Conservation (phyloP, 768 basidiomycete genomes). For the Phanerochaete sordida region DNA sequence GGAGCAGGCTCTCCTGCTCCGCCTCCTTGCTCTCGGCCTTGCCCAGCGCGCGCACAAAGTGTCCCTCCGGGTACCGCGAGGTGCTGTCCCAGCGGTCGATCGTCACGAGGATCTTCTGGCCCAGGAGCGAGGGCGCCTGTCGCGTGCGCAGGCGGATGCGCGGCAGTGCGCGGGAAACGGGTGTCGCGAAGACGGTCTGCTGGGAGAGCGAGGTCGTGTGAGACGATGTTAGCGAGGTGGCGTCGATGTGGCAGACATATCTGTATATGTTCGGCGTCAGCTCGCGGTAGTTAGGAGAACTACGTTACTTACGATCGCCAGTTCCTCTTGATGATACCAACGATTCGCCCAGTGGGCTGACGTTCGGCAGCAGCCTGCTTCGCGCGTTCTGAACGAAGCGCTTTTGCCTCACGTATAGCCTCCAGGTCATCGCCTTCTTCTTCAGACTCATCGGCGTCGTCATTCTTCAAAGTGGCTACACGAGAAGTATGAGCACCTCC, state of each 20-base stretch:
- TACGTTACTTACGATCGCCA: constrained; percentile 78
- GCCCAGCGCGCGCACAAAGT: constrained; percentile 91
- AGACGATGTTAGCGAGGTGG: constrained; percentile 77
- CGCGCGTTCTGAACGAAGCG: constrained; percentile 20
- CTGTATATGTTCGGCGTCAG: constrained; percentile 22
- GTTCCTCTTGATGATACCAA: constrained; percentile 91
- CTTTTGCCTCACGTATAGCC: constrained; percentile 27
- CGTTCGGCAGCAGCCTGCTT: constrained; percentile 44
- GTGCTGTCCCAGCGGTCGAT: constrained; percentile 90
- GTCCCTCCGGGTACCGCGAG: constrained; percentile 93
- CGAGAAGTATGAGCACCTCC: background rate
- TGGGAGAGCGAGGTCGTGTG: constrained; percentile 76
- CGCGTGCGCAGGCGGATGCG: constrained; percentile 93
- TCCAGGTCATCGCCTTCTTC: constrained; percentile 47
- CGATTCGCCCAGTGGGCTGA: constrained; percentile 89
- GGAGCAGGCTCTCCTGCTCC: constrained; percentile 87
- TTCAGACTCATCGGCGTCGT: constrained; percentile 77
- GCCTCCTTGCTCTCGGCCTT: constrained; percentile 93
- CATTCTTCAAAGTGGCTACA: constrained; percentile 77
- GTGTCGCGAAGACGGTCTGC: constrained; percentile 93
- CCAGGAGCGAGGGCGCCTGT: constrained; percentile 83
- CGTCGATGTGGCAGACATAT: constrained; percentile 94
- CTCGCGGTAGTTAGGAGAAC: background rate
- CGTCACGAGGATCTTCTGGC: constrained; percentile 94
- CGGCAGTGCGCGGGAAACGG: constrained; percentile 86